These are phyloP conservation scores for Angomonas desouzai DNA, from an alignment of 208 protist species.

Conservation along the genomic window DNA sequence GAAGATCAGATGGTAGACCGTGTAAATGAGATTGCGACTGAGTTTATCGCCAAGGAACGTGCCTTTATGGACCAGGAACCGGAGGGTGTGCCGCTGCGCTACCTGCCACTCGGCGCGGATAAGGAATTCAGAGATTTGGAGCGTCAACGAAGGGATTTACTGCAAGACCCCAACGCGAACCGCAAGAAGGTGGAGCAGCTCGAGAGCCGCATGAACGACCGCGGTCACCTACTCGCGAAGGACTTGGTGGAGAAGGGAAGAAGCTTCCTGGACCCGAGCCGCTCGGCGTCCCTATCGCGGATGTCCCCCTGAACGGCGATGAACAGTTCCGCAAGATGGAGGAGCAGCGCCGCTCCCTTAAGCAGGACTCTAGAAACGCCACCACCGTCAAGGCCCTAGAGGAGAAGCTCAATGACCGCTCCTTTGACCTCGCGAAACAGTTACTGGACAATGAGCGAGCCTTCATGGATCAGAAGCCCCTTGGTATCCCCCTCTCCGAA, in stretches of 20 bases:
- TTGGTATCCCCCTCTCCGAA: constrained; percentile 54
- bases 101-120: constrained; percentile 67
- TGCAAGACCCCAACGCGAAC: constrained; percentile 22
- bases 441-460: constrained; percentile 52
- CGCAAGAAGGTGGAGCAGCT: constrained; percentile 25
- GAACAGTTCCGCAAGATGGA: constrained; percentile 71
- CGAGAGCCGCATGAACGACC: constrained; percentile 68
- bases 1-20: constrained; percentile 68
- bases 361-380: constrained; percentile 37
- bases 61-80: constrained; percentile 74
- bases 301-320: constrained; percentile 63
- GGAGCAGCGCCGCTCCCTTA: constrained; percentile 49
- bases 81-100: constrained; percentile 65
- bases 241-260: constrained; percentile 59
- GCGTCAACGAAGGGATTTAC: constrained; percentile 38
- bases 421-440: constrained; percentile 39
- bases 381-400: constrained; percentile 38
- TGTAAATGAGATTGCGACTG: constrained; percentile 56
- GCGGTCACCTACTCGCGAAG: constrained; percentile 58
- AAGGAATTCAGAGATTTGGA: constrained; percentile 67
- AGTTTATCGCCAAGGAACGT: constrained; percentile 68
- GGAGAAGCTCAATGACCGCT: constrained; percentile 55
- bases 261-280: constrained; percentile 58
- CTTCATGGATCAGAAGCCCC: constrained; percentile 64
- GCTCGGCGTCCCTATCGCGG: constrained; percentile 60